Conservation (phyloP, 2,329 filamentous ascomycete genomes). For the Aspergillus versicolor region DNA sequence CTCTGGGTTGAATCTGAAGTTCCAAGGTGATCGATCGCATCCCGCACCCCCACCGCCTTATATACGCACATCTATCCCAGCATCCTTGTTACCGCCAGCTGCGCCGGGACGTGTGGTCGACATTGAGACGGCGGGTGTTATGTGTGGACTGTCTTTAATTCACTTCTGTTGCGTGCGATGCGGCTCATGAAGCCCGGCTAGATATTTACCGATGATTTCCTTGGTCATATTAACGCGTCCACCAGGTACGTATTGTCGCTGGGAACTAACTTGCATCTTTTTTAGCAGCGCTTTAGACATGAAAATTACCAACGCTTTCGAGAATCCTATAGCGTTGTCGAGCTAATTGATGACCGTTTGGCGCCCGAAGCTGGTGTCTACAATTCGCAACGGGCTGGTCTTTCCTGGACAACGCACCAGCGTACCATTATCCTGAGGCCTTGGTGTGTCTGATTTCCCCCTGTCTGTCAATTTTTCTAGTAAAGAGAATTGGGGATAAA, state of each 20-base stretch:
- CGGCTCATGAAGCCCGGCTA: background rate
- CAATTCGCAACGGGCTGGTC: background rate
- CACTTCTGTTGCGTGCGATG: background rate
- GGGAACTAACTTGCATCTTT: background rate
- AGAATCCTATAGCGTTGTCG: background rate
- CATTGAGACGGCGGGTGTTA: background rate
- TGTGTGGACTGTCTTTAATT: background rate
- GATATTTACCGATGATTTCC: background rate
- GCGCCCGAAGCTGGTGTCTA: background rate
- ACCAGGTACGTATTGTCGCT: background rate
- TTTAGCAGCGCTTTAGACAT: background rate
- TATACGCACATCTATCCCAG: background rate
- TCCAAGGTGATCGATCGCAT: conserved; percentile 5
- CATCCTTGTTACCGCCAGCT: background rate
- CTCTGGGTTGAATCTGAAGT: background rate
- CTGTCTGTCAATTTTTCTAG: conserved; percentile 7
- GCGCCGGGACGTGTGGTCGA: background rate
- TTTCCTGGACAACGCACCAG: background rate
- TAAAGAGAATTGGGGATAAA: conserved; percentile 6
- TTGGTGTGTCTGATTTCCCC: conserved; percentile 3
- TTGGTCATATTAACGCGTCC: background rate
- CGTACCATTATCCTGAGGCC: background rate
- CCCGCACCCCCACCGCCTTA: conserved; percentile 5
- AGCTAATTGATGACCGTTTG: background rate
- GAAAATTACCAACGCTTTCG: background rate